Conservation (phyloP, 768 basidiomycete species). For the Agaricus bisporus region DNA sequence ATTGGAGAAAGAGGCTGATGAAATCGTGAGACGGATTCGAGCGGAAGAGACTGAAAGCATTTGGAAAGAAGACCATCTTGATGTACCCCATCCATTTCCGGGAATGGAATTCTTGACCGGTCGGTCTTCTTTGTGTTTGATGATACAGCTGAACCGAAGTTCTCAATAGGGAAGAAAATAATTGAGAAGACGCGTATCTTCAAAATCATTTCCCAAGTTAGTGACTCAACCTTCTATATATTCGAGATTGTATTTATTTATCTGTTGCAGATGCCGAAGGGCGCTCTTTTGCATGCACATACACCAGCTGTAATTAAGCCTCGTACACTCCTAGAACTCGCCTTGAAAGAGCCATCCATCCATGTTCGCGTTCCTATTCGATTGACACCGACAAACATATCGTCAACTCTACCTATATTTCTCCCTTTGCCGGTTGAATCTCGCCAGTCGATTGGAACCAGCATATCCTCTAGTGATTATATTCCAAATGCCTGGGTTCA, state of each 20-base stretch:
- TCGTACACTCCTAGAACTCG: slow-evolving; percentile 43
- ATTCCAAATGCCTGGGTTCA: slow-evolving; percentile 46
- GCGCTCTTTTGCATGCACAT: slow-evolving; percentile 68
- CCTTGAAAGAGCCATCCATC: slow-evolving; percentile 49
- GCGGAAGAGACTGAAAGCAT: slow-evolving; percentile 6
- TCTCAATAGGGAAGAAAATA: slow-evolving; percentile 40
- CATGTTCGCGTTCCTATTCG: slow-evolving; percentile 44
- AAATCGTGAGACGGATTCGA: slow-evolving; percentile 15
- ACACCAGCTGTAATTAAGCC: slow-evolving; percentile 68
- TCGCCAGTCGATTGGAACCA: slow-evolving; percentile 21
- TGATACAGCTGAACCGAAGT: neutral
- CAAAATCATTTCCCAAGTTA: slow-evolving; percentile 52
- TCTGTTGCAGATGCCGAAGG: slow-evolving; percentile 66
- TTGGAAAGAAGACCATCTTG: slow-evolving; percentile 7
- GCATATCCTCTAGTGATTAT: slow-evolving; percentile 41
- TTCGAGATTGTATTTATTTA: neutral
- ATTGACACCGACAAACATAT: slow-evolving; percentile 37
- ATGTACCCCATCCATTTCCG: slow-evolving; percentile 11
- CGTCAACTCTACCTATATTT: slow-evolving; percentile 46
- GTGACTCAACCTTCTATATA: neutral
- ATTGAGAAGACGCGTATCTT: slow-evolving; percentile 61
- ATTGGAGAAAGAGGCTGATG: slow-evolving; percentile 49
- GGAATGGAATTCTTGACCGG: slow-evolving; percentile 41
- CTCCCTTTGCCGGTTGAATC: slow-evolving; percentile 33
- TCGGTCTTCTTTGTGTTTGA: slow-evolving; percentile 15